Base-by-base conservation (phyloP, 179 eudicot species). In the Beta macrorhiza region DNA sequence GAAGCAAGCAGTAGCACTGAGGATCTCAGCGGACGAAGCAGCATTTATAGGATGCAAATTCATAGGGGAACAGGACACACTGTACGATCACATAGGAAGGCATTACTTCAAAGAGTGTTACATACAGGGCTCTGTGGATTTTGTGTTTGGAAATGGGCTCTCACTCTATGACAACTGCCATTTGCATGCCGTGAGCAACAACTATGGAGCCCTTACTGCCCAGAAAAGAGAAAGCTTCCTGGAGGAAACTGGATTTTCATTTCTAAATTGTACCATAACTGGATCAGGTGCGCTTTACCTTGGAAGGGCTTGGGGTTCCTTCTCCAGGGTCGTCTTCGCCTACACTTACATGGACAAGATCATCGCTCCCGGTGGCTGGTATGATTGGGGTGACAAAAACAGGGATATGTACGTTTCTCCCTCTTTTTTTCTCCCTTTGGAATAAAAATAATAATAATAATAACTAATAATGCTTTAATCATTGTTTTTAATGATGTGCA, bases 341-440 rank as follows among this genome's bases (percentile, higher is more conserved):
- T 93, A 91, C 82, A 94, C 98, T 65, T 94, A 84, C 80, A 93
- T 94, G 98, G 98, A 94, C 80, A 89, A 91, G 81, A 91, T 93
- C 62, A 90, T 93, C 67, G 85, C 87, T 8, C 92, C 94, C 2
- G 90, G 83, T 56, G 97, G 98, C 3, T 94, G 98, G 98, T 84
- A 86, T 47, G 85, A 94, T 78, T 94, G 98, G 98, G 98, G 98
- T 5, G 97, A 94, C 81, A 90, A 89, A 87, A 90, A 82, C 80
- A 91, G 98, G 77, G 89, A 91, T 53, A 91, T 81, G 97, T 93
- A 89, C 32, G 91, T 62, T 45, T 65, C 82, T 71, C 37, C 51
- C 76, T 32, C 67, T 17, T 45, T 77, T 37, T 12, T 16, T 4
- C 25, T 65, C 37, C 62, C 52, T 56, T 32, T 25, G 14, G 16